A percentile compares a stretch with the other conserved stretches of the same genome.
phyloP scores from a whole-genome alignment of 805 yeast genomes.

The Wickerhamiella dianesei region DNA sequence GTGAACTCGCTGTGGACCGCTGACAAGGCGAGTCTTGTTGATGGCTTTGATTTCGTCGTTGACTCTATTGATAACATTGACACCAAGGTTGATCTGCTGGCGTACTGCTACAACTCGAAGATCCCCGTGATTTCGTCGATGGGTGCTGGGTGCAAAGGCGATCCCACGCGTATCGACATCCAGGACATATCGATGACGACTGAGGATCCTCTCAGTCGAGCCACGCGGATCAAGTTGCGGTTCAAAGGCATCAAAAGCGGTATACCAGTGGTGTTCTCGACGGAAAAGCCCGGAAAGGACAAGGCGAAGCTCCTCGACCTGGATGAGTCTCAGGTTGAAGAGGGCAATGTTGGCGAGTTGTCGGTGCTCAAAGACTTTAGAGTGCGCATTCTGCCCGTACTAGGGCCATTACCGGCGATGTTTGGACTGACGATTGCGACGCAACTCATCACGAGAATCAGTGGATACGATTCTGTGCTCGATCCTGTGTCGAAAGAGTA shows the following conservation, averaged over 20 bases:
- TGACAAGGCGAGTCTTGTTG: conserved; percentile 47
- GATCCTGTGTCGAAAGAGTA: conserved; percentile 50
- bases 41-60: conserved; percentile 62
- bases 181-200: conserved; percentile 82
- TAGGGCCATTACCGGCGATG: conserved; percentile 95
- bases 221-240: conserved; percentile 74
- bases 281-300: conserved; percentile 93
- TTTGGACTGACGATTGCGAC: conserved; percentile 88
- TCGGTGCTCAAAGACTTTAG: conserved; percentile 82
- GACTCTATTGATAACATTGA: conserved; percentile 96
- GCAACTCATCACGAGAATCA: conserved; percentile 57
- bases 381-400: conserved; percentile 85
- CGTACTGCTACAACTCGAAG: conserved; percentile 47
- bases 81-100: conserved; percentile 84
- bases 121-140: conserved; percentile 76
- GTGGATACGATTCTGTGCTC: conserved; percentile 57
- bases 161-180: conserved; percentile 79
- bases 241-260: conserved; percentile 61
- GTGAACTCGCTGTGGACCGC: conserved; percentile 64
- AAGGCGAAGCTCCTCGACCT: conserved; percentile 81
- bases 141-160: conserved; percentile 97
- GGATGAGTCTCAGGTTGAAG: conserved; percentile 63
- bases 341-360: conserved; percentile 76
- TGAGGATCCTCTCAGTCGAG: conserved; percentile 84
- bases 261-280: conserved; percentile 78